Evolutionary conservation across 345 rosid species (phyloP), one percentile per base, ranked within the genome.

Genomic region (Leavenworthia alabamica): DNA sequence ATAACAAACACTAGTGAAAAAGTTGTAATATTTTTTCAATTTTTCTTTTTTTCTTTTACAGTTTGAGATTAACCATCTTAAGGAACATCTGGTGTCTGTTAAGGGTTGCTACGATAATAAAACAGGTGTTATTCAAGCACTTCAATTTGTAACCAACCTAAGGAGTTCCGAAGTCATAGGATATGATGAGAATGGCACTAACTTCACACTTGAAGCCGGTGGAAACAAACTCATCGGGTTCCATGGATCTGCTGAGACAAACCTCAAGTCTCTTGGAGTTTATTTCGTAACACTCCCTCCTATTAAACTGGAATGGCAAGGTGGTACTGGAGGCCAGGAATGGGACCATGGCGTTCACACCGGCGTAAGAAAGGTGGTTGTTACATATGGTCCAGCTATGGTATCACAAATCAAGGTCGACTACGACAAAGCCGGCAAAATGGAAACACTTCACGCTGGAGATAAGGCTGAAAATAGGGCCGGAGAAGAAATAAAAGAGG

Each of bases 141-240:
- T 59, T 19, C 64, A 43, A 13, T 59, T 59, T 16, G 41, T 11
- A 43, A 59, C 64, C 52, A 59, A 43, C 17, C 26, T 42, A 2
- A 29, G 5, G 19, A 59, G 29, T 43, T 59, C 64, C 1, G 52
- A 59, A 59, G 52, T 59, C n/a, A 59, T 59, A 28, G 64, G 64
- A 43, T 43, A 0, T 28, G 52, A 59, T 29, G 42, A 44, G 17
- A 31, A 31, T 7, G 39, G 27, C 8, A 59, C 13, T 29, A 44
- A 59, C 20, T 59, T 59, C 19, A 29, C 20, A 59, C 20, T 59
- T 59, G 42, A 9, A 29, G 10, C 8, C 4, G 39, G 29, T 1
- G 52, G 64, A 43, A 43, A 17, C 17, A 59, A 59, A 14, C 32
- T 59, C 41, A 43, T 29, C 29, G 64, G 64, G 13, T 59, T 43